Evolutionary conservation across 805 yeast species (phyloP).

Genomic region (Zygoascus ofunaensis): DNA sequence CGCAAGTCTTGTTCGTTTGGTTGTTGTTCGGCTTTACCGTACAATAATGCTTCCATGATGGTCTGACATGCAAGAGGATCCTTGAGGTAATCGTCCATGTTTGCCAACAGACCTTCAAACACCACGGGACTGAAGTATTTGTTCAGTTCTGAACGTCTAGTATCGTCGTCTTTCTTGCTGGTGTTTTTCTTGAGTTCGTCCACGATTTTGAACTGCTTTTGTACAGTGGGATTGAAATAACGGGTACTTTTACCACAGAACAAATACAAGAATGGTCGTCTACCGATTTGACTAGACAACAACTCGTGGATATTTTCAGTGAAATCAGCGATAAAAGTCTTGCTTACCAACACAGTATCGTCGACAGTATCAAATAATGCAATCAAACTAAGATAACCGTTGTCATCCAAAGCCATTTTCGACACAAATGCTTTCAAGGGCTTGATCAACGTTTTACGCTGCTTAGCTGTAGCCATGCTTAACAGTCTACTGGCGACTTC

Average conservation of each 20-base stretch:
- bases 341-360: conserved; percentile 77
- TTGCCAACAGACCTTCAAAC: conserved; percentile 43
- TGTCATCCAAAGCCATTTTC: conserved; percentile 71
- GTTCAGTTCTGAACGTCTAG: conserved; percentile 63
- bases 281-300: conserved; percentile 61
- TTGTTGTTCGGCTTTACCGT: conserved; percentile 35
- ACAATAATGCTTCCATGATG: conserved; percentile 62
- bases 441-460: conserved; percentile 71
- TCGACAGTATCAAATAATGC: conserved; percentile 80
- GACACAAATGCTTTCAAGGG: conserved; percentile 66
- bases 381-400: conserved; percentile 74
- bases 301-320: conserved; percentile 42
- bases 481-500: conserved; percentile 79
- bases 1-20: background rate
- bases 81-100: conserved; percentile 44
- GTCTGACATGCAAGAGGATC: conserved; percentile 80
- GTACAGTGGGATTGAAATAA: conserved; percentile 63
- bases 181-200: conserved; percentile 56
- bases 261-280: conserved; percentile 82
- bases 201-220: conserved; percentile 52
- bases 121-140: conserved; percentile 57
- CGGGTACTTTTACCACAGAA: conserved; percentile 71
- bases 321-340: conserved; percentile 58
- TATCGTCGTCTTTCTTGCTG: conserved; percentile 75
- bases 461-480: conserved; percentile 83